Evolutionary conservation across 805 yeast species (phyloP).

Genomic region (Komagataella phaffii): DNA sequence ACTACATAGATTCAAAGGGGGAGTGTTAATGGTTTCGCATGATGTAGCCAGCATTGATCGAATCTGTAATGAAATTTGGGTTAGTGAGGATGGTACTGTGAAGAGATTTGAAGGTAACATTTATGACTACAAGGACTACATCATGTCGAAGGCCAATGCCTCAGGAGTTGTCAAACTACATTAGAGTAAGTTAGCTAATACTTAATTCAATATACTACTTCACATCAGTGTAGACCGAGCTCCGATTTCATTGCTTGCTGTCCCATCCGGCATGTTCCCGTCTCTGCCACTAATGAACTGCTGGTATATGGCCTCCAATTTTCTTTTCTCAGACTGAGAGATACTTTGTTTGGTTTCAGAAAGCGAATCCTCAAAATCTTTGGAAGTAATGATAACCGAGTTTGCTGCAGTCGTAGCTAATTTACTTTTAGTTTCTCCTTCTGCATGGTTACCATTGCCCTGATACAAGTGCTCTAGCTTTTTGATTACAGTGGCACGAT

Average conservation of each 20-base stretch:
- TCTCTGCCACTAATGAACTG: constrained; percentile 62
- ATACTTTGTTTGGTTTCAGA: constrained; percentile 83
- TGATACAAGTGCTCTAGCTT: constrained; percentile 8
- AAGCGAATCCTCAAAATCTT: constrained; percentile 50
- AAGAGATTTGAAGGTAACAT: constrained; percentile 70
- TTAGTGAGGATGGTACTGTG: constrained; percentile 77
- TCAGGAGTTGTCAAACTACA: constrained; percentile 90
- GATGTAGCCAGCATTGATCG: constrained; percentile 83
- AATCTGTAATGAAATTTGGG: constrained; percentile 94
- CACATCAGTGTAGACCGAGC: constrained; percentile 76
- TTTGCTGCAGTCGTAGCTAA: constrained; percentile 5
- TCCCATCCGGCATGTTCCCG: constrained; percentile 82
- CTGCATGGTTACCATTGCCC: constrained; percentile 3
- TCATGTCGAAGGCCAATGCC: constrained; percentile 60
- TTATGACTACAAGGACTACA: constrained; percentile 81
- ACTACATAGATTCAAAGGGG: constrained; percentile 79
- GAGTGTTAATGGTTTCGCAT: constrained; percentile 95
- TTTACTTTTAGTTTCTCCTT: constrained; percentile 3
- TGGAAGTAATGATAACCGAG: constrained; percentile 30
- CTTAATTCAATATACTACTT: constrained; percentile 4
- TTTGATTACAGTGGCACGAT: constrained; percentile 6
- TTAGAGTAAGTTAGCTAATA: constrained; percentile 15
- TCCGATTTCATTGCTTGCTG: constrained; percentile 69
- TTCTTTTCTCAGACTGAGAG: constrained; percentile 53
- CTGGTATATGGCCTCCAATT: constrained; percentile 49